Conservation (phyloP, 257 asterid genomes). For the Rhazya stricta region DNA sequence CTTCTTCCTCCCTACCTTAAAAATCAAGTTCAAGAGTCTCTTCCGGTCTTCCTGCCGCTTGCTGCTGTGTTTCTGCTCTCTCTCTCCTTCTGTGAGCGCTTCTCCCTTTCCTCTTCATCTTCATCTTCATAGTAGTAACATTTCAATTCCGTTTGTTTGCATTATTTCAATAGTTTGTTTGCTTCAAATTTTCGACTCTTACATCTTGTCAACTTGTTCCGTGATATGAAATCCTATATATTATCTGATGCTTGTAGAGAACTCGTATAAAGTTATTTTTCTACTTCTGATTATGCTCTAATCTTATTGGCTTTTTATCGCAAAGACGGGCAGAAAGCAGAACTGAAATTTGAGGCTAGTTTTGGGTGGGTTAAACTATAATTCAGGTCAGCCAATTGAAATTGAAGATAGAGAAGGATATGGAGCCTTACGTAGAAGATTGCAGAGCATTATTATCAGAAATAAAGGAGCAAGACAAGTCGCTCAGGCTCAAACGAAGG, state of each 20-base stretch:
- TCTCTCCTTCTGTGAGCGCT: too few species aligned
- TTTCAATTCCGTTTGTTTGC: neutral
- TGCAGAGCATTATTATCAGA: constrained; percentile 32
- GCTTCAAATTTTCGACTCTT: neutral
- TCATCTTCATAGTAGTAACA: constrained; percentile 27
- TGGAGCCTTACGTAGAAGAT: constrained; percentile 26
- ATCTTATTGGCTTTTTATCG: neutral
- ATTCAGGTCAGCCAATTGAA: neutral
- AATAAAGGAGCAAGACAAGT: constrained; percentile 40
- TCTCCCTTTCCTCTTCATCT: too few species aligned
- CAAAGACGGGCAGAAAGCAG: too few species aligned
- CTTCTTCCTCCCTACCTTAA: too few species aligned
- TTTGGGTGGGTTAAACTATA: neutral
- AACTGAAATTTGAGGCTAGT: neutral
- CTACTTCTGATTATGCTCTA: neutral
- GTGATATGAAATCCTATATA: neutral
- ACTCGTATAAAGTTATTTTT: neutral
- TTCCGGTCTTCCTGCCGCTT: too few species aligned
- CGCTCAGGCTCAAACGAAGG: constrained; percentile 67
- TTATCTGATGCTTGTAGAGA: neutral
- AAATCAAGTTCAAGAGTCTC: too few species aligned
- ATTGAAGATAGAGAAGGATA: neutral
- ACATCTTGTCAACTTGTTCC: neutral
- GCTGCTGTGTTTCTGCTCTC: too few species aligned
- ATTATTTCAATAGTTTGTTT: neutral